phyloP scores from a whole-genome alignment of 257 asterid species.

The Euphrasia confusa region DNA sequence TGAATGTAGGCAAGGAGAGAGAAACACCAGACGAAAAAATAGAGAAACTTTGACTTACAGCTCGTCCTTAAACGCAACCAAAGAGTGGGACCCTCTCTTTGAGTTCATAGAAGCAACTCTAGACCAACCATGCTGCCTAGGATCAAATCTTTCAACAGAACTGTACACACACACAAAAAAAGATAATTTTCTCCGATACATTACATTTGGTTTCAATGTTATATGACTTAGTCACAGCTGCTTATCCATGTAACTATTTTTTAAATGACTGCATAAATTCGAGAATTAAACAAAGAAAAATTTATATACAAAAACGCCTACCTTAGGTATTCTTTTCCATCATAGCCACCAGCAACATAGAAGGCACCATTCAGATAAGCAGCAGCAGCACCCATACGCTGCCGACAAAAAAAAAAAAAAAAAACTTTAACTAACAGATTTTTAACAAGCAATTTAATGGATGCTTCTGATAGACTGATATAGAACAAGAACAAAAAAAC shows the following conservation, averaged over 20 bases:
- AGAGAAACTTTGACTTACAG: slow-evolving; percentile 37
- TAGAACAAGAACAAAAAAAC: not conserved
- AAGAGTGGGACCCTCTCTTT: slow-evolving; percentile 59
- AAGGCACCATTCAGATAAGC: slow-evolving; percentile 46
- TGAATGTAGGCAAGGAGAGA: not conserved
- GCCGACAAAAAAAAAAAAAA: slow-evolving; percentile 24
- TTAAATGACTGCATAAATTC: not conserved
- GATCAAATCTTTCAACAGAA: slow-evolving; percentile 73
- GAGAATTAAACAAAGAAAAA: not conserved
- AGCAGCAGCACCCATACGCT: slow-evolving; percentile 60
- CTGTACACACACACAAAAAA: slow-evolving; percentile 19
- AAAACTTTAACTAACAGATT: slow-evolving; percentile 1
- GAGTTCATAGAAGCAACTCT: slow-evolving; percentile 39
- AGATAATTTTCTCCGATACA: not conserved
- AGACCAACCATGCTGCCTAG: slow-evolving; percentile 60
- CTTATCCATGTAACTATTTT: not conserved
- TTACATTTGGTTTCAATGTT: not conserved
- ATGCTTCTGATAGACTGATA: not conserved
- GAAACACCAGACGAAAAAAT: not conserved
- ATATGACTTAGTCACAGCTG: not conserved
- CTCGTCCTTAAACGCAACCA: slow-evolving; percentile 49
- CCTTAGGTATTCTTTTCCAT: slow-evolving; percentile 57
- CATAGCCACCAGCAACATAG: slow-evolving; percentile 65
- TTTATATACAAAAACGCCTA: slow-evolving; percentile 18
- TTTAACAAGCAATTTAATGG: slow-evolving; percentile 12